phyloP scores from a whole-genome alignment of 2,329 filamentous ascomycete genomes.

The Calonectria crousiana region DNA sequence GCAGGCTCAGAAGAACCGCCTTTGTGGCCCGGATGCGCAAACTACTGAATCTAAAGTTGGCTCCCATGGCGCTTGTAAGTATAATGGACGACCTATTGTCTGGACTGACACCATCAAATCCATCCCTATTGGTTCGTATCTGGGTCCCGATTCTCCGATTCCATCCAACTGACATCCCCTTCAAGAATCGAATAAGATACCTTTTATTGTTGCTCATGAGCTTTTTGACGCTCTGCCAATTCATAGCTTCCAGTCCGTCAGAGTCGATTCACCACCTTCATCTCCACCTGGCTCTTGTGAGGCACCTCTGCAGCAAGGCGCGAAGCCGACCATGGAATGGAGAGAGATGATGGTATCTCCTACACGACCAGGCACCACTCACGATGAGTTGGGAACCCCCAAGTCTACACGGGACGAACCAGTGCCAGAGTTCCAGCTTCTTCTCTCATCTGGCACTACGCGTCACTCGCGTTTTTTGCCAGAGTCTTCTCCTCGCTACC shows the following conservation, averaged over 20 bases:
- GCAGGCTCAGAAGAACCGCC: slow-evolving; percentile 80
- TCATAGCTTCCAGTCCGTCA: slow-evolving; percentile 88
- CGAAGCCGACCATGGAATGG: slow-evolving; percentile 72
- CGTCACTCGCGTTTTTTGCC: slow-evolving; percentile 89
- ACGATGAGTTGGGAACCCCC: slow-evolving; percentile 66
- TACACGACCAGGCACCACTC: slow-evolving; percentile 67
- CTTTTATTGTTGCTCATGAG: slow-evolving; percentile 96
- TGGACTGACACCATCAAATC: slow-evolving; percentile 93
- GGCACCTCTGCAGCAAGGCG: slow-evolving; percentile 45
- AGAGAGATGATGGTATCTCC: slow-evolving; percentile 84
- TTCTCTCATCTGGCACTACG: slow-evolving; percentile 79
- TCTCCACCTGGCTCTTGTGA: slow-evolving; percentile 49
- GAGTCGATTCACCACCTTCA: slow-evolving; percentile 47
- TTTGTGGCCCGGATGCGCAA: slow-evolving; percentile 79
- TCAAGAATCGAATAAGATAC: slow-evolving; percentile 75
- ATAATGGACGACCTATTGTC: slow-evolving; percentile 78
- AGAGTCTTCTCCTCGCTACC: slow-evolving; percentile 83
- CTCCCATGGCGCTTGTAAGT: slow-evolving; percentile 80
- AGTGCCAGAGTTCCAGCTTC: slow-evolving; percentile 88
- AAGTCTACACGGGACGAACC: slow-evolving; percentile 63
- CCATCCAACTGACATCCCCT: not conserved
- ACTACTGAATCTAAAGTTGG: slow-evolving; percentile 80
- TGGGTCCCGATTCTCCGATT: not conserved
- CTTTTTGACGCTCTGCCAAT: slow-evolving; percentile 99
- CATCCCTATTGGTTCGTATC: slow-evolving; percentile 74